Percentiles rank a stretch among this genome's conserved stretches.
Conservation (phyloP, 805 yeast genomes). For the Barnettozyma pratensis region DNA sequence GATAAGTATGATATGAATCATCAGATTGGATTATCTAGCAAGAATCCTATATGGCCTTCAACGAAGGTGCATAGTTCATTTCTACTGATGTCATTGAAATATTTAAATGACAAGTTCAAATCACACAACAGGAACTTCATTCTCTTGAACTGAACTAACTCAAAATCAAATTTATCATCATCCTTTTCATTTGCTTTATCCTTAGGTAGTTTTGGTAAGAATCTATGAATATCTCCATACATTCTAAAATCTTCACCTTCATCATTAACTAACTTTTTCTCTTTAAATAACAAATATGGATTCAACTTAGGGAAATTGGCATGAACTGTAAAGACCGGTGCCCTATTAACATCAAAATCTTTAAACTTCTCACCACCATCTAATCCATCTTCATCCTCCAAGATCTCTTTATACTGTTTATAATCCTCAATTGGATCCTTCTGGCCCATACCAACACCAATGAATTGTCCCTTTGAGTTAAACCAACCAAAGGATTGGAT, state of each 20-base stretch:
- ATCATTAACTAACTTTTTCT: conserved; percentile 13
- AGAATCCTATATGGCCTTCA: conserved; percentile 36
- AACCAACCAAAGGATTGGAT: conserved; percentile 1
- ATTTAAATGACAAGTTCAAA: conserved; percentile 37
- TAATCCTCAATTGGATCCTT: conserved; percentile 62
- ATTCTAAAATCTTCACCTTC: conserved; percentile 20
- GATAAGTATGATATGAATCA: too few relatives aligned
- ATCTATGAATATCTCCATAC: conserved; percentile 20
- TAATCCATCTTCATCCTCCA: not conserved
- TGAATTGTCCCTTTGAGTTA: conserved; percentile 32
- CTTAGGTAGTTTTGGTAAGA: conserved; percentile 24
- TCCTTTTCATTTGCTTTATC: conserved; percentile 1
- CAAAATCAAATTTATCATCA: conserved; percentile 39
- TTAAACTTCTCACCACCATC: conserved; percentile 6
- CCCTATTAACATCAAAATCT: conserved; percentile 8
- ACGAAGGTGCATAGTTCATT: conserved; percentile 45
- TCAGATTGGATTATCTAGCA: conserved; percentile 17
- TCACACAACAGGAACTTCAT: conserved; percentile 53
- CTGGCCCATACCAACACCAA: conserved; percentile 81
- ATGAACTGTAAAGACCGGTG: conserved; percentile 31
- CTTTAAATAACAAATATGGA: conserved; percentile 26
- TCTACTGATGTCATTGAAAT: conserved; percentile 38
- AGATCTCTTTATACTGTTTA: not conserved
- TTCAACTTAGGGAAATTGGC: conserved; percentile 33
- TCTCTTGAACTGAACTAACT: conserved; percentile 48